phyloP scores from a whole-genome alignment of 345 rosid species.

The Murraya paniculata region DNA sequence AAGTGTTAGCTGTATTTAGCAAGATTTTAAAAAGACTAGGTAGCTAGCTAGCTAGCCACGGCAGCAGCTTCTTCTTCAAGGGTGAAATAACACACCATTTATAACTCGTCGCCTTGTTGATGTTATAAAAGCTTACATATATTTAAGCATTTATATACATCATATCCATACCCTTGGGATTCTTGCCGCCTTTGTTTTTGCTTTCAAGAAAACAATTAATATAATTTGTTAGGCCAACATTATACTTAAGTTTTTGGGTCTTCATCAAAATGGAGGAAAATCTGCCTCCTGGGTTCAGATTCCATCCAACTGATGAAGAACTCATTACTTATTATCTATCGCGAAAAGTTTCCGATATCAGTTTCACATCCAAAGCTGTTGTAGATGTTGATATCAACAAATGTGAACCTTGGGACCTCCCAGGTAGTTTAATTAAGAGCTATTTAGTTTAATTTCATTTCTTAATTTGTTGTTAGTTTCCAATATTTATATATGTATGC shows the following conservation, averaged over 20 bases:
- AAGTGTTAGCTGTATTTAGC: constrained; percentile 82
- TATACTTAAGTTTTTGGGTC: neutral
- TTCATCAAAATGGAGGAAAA: constrained; percentile 56
- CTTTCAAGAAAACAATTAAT: neutral
- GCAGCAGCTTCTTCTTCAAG: constrained; percentile 51
- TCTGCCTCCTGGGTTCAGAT: constrained; percentile 98
- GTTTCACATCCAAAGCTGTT: constrained; percentile 76
- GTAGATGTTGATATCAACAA: constrained; percentile 96
- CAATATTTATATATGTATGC: too few species aligned
- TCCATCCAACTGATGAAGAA: constrained; percentile 97
- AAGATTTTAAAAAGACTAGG: constrained; percentile 31
- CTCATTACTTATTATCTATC: constrained; percentile 79
- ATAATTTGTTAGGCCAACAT: neutral
- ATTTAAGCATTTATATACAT: constrained; percentile 4
- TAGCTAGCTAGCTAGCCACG: neutral
- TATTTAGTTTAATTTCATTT: neutral
- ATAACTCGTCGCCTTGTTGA: constrained; percentile 9
- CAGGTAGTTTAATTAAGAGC: constrained; percentile 44
- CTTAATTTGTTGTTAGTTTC: neutral
- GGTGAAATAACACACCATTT: constrained; percentile 17
- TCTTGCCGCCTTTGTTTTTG: neutral
- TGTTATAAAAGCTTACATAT: neutral
- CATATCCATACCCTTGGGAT: neutral
- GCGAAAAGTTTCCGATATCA: constrained; percentile 56
- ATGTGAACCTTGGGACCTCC: constrained; percentile 99